A percentile compares a stretch with the other conserved stretches of the same genome.
Evolutionary conservation across 805 yeast species (phyloP).

Genomic region (Saturnispora saitoi): DNA sequence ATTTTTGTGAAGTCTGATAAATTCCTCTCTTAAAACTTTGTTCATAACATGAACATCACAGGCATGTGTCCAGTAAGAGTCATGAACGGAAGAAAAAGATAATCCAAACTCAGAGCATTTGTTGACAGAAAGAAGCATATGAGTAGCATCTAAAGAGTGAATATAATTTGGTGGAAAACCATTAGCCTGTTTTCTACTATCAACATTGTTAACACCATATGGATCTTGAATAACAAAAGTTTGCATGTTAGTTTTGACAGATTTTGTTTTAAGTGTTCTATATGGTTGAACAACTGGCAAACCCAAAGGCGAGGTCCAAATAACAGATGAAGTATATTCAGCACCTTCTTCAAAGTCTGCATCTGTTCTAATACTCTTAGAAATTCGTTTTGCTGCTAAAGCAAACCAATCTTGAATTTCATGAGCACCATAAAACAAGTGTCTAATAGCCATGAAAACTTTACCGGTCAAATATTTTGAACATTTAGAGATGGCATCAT

Average conservation of each 20-base stretch:
- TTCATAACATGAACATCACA: conserved; percentile 70
- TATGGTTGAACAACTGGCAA: conserved; percentile 97
- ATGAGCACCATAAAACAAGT: conserved; percentile 87
- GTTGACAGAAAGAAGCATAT: conserved; percentile 84
- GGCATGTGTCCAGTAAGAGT: conserved; percentile 98
- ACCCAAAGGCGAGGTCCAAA: conserved; percentile 97
- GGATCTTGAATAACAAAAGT: conserved; percentile 85
- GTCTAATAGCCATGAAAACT: conserved; percentile 78
- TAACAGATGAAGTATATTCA: conserved; percentile 74
- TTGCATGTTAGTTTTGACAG: conserved; percentile 76
- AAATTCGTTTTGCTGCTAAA: conserved; percentile 70
- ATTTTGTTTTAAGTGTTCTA: conserved; percentile 55
- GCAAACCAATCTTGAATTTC: conserved; percentile 95
- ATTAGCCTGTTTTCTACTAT: conserved; percentile 78
- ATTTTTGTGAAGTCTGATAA: conserved; percentile 66
- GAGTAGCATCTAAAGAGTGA: conserved; percentile 94
- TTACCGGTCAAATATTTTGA: conserved; percentile 63
- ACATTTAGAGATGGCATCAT: conserved; percentile 27
- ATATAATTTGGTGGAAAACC: conserved; percentile 95
- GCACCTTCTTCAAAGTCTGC: conserved; percentile 46
- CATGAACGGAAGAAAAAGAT: conserved; percentile 91
- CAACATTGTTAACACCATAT: conserved; percentile 72
- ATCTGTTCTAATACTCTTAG: conserved; percentile 68
- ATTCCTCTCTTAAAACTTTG: conserved; percentile 60
- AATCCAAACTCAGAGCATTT: conserved; percentile 59